Conservation (phyloP, 78 protist genomes). For the Dictyostelium firmibasis region DNA sequence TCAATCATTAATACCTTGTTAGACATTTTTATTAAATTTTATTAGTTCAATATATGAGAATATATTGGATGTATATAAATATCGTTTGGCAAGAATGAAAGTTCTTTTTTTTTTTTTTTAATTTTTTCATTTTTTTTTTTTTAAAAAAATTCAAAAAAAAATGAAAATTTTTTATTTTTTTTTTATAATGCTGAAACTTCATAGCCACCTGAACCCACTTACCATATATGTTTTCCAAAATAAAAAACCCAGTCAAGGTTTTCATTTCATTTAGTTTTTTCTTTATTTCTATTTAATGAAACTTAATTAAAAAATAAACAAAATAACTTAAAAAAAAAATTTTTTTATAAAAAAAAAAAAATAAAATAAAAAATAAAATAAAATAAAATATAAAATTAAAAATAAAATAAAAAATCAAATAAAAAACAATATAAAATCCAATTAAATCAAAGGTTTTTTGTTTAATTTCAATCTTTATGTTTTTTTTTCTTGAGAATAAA, state of each 20-base stretch:
- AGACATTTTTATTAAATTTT: slow-evolving; percentile 32
- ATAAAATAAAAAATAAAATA: no score
- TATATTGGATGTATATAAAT: not conserved
- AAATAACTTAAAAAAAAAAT: no score
- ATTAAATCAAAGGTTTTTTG: no score
- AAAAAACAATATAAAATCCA: no score
- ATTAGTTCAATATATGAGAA: not conserved
- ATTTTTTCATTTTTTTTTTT: not conserved
- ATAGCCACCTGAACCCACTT: not conserved
- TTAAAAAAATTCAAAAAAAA: not conserved
- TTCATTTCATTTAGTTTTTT: not conserved
- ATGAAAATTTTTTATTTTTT: not conserved
- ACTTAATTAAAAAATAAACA: no score
- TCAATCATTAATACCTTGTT: slow-evolving; percentile 64
- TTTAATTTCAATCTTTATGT: no score
- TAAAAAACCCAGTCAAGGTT: not conserved
- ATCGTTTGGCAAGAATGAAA: not conserved
- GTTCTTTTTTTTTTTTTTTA: not conserved
- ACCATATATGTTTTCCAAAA: not conserved
- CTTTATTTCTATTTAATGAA: not conserved
- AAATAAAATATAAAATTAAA: no score
- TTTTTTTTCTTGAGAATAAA: no score
- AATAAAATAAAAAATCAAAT: no score
- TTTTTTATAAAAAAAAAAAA: no score
- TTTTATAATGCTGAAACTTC: not conserved